Evolutionary conservation across 2,329 filamentous ascomycete genomes (phyloP).

Genomic region (Fusarium oligoseptatum): DNA sequence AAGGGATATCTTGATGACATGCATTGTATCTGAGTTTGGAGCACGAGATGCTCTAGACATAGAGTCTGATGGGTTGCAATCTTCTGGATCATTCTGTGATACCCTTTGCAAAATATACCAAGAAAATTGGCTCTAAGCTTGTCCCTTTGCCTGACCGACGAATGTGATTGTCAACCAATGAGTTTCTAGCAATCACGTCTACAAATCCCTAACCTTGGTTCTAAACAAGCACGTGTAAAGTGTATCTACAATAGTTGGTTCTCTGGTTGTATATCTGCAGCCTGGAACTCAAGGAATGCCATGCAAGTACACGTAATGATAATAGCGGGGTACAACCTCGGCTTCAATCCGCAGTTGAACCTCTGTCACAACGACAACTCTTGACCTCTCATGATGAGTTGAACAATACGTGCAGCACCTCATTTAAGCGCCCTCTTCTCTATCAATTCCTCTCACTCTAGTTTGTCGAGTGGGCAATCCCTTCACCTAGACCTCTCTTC

Average conservation of each 20-base stretch:
- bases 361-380: background rate
- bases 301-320: conserved; percentile 14
- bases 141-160: too few relatives aligned
- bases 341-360: background rate
- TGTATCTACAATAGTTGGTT: background rate
- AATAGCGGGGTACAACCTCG: conserved; percentile 16
- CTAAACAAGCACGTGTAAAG: background rate
- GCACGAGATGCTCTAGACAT: background rate
- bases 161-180: background rate
- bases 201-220: background rate
- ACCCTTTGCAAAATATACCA: conserved; percentile 37
- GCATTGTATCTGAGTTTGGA: conserved; percentile 2
- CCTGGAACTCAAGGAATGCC: background rate
- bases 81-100: conserved; percentile 30
- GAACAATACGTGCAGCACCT: background rate
- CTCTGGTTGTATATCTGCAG: background rate
- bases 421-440: background rate
- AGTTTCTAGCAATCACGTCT: background rate
- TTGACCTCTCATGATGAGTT: background rate
- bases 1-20: conserved; percentile 12
- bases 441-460: background rate
- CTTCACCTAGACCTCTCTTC: background rate
- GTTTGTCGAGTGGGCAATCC: too few relatives aligned
- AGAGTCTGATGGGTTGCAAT: conserved; percentile 2
- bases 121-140: background rate